These are phyloP conservation scores for Spatholobus suberectus DNA, from an alignment of 306 rosid genomes.

Conservation along the genomic window DNA sequence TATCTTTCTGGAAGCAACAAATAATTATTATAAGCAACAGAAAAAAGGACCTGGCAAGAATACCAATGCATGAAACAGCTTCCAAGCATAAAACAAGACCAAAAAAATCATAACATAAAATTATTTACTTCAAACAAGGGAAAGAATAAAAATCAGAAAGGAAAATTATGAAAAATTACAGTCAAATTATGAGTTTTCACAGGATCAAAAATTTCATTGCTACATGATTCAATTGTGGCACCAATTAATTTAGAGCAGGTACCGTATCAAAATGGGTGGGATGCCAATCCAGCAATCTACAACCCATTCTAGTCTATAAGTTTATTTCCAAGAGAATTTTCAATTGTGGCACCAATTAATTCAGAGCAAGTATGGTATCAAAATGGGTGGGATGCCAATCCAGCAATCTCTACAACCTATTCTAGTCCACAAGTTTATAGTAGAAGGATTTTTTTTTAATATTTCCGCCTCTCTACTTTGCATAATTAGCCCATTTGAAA, in stretches of 20 bases:
- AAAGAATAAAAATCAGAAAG: slow-evolving; percentile 3
- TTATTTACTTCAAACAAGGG: not conserved
- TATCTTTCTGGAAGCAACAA: slow-evolving; percentile 78
- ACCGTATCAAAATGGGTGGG: not conserved
- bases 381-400: not conserved
- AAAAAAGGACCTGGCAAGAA: not conserved
- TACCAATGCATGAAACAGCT: slow-evolving; percentile 3
- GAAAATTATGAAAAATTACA: not conserved
- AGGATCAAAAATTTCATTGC: slow-evolving; percentile 16
- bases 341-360: not conserved
- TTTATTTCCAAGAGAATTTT: not conserved
- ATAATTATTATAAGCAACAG: slow-evolving; percentile 33
- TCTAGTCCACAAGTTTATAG: not conserved
- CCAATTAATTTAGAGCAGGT: not conserved
- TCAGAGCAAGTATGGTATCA: not conserved
- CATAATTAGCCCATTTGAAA: not conserved
- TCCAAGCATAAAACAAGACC: not conserved
- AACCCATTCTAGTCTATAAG: not conserved
- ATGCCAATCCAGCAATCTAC: slow-evolving; percentile 11
- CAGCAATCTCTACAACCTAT: slow-evolving; percentile 17
- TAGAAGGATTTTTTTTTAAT: not conserved
- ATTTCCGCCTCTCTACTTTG: not conserved
- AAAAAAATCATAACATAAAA: slow-evolving; percentile 30
- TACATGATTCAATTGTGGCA: slow-evolving; percentile 3
- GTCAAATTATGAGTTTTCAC: slow-evolving; percentile 7